Conservation (phyloP, 345 rosid genomes). For the Trapa incisa region DNA sequence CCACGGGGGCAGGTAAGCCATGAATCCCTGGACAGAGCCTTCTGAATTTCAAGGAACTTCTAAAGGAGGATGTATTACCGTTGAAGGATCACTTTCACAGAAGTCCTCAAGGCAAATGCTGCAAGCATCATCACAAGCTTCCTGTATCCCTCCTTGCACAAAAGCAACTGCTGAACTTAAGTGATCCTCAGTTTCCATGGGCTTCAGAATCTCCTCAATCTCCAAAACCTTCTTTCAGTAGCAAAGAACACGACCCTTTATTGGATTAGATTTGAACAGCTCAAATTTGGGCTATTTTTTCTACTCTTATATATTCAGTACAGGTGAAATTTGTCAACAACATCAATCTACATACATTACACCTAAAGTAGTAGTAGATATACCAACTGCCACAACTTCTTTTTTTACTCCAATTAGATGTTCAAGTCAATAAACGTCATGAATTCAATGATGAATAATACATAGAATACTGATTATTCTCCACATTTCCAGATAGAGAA, state of each 20-base stretch:
- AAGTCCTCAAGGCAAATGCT: slow-evolving; percentile 73
- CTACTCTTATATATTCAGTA: background rate
- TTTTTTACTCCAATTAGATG: background rate
- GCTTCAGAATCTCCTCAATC: slow-evolving; percentile 22
- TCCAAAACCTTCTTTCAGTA: slow-evolving; percentile 22
- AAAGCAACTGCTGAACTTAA: slow-evolving; percentile 59
- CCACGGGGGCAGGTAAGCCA: background rate
- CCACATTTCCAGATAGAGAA: background rate
- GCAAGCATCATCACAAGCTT: slow-evolving; percentile 60
- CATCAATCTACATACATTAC: background rate
- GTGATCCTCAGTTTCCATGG: slow-evolving; percentile 24
- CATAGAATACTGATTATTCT: background rate
- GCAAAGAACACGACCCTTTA: background rate
- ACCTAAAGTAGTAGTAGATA: background rate
- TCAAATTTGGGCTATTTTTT: background rate
- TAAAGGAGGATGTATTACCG: slow-evolving; percentile 21
- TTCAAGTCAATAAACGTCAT: background rate
- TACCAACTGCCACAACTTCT: background rate
- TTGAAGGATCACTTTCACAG: slow-evolving; percentile 52
- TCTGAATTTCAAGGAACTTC: background rate
- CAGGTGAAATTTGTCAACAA: background rate
- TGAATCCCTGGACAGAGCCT: background rate
- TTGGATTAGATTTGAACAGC: background rate
- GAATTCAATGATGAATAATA: background rate
- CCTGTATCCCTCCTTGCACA: slow-evolving; percentile 64